A percentile compares a stretch with the other conserved stretches of the same genome.
phyloP scores from a whole-genome alignment of 116 monocot species.

The Iris pallida region DNA sequence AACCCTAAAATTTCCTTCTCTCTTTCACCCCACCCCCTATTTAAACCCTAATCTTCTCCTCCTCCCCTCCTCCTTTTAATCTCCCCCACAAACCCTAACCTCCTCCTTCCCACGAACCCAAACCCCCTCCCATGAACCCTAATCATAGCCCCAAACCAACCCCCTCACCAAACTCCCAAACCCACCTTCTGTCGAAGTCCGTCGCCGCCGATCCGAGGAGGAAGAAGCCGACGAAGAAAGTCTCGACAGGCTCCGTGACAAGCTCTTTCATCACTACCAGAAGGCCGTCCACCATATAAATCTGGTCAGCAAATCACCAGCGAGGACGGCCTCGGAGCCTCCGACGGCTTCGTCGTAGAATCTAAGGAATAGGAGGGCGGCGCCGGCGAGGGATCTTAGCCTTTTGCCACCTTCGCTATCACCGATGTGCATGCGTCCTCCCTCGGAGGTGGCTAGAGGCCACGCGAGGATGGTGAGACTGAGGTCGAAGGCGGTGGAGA shows the following conservation, averaged over 20 bases:
- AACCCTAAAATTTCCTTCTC: no score
- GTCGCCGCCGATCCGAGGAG: no score
- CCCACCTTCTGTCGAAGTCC: no score
- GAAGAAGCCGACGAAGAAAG: constrained; percentile 2
- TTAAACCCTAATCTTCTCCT: no score
- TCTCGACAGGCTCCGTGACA: constrained; percentile 16
- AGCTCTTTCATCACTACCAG: constrained; percentile 21
- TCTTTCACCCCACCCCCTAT: no score
- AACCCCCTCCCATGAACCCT: no score
- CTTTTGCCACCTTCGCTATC: not conserved
- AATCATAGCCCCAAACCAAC: no score
- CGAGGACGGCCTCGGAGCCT: not conserved
- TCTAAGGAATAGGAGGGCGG: not conserved
- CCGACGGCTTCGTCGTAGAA: not conserved
- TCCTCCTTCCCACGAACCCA: no score
- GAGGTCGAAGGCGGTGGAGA: constrained; percentile 18
- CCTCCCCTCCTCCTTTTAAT: no score
- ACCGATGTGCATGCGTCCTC: not conserved
- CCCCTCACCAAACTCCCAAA: no score
- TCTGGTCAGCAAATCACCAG: not conserved
- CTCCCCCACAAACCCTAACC: no score
- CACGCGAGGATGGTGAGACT: constrained; percentile 9
- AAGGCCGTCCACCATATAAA: constrained; percentile 12
- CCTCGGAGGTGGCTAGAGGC: not conserved
- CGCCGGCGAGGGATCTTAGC: not conserved